Evolutionary conservation across 371 early-diverging fungal species (phyloP), one percentile per base, ranked within the genome.

Genomic region (Dichotomocladium elegans): DNA sequence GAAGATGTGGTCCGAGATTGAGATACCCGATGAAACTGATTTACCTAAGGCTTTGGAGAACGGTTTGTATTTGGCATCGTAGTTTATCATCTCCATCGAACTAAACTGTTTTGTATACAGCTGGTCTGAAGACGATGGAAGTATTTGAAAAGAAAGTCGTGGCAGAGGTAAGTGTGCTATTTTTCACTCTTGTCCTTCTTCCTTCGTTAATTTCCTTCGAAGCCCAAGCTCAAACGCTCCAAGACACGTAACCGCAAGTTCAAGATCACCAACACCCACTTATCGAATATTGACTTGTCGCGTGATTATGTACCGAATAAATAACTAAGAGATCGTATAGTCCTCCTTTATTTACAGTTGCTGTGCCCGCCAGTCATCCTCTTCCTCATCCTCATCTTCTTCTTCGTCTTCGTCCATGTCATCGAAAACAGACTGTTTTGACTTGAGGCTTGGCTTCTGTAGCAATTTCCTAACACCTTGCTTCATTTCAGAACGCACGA

Each of bases 201-300:
- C 4, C 22, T 47, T 41, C 28, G 27, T 33, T 14, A 29, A 27
- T 27, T 37, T n/a, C 3, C 33, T 43, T 44, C 45, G 11, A 51
- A 77, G 69, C 68, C 74, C 4, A 86, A 83, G 29, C 71, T 78
- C 11, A 79, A 83, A 63, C 74, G 80, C 59, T 76, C 80, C 21
- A 85, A 85, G 61, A 79, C 86, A 34, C 63, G 86, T 42, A 85
- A 85, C 68, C 70, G 92, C 47, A 86, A 84, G 65, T 82, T 88
- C 57, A 89, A 90, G 66, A 87, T 92, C 53, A 91, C 91, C 10
- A 93, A 93, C 57, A 90, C 90, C 30, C 93, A 93, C 63, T 79
- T 93, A 75, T 80, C 85, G 28, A 86, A 82, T 40, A 79, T 91
- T 50, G 93, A 93, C 70, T 68, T 93, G 10, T 87, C 90, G 8